Conservation (phyloP, 2,329 filamentous ascomycete species). For the Trichoderma koningii region DNA sequence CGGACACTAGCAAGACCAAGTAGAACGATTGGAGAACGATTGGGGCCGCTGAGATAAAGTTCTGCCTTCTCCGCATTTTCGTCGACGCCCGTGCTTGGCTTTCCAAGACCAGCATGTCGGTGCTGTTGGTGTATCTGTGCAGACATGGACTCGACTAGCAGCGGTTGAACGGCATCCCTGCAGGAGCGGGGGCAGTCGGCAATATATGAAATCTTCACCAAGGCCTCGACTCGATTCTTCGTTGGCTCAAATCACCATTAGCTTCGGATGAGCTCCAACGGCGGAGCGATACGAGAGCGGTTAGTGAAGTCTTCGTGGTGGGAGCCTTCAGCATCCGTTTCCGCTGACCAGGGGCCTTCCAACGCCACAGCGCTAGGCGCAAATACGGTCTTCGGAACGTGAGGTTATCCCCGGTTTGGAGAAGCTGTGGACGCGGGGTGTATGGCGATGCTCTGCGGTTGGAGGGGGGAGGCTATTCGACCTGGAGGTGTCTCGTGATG, state of each 20-base stretch:
- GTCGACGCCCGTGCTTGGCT: background rate
- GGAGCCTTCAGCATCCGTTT: constrained; percentile 1
- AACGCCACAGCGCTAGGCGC: constrained; percentile 9
- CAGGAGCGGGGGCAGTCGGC: background rate
- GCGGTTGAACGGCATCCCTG: background rate
- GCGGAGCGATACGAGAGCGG: constrained; percentile 16
- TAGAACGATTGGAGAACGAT: background rate
- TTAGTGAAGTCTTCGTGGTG: constrained; percentile 11
- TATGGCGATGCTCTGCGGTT: background rate
- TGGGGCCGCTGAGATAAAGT: background rate
- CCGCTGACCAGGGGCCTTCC: constrained; percentile 4
- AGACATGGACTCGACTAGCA: background rate
- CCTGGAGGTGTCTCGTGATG: constrained; percentile 4
- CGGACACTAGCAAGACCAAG: background rate
- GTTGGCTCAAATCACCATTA: background rate
- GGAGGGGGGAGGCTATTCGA: background rate
- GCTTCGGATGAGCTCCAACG: background rate
- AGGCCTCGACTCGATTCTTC: background rate
- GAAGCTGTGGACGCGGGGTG: constrained; percentile 8
- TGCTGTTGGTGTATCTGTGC: background rate
- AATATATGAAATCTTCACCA: background rate
- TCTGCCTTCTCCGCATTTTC: constrained; percentile 6
- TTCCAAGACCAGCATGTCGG: no score
- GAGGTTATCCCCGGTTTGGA: constrained; percentile 8
- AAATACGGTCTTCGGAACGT: constrained; percentile 12